Evolutionary conservation across 2,329 filamentous ascomycete species (phyloP), one percentile per base, ranked within the genome.

Genomic region (Colletotrichum orchidophilum): DNA sequence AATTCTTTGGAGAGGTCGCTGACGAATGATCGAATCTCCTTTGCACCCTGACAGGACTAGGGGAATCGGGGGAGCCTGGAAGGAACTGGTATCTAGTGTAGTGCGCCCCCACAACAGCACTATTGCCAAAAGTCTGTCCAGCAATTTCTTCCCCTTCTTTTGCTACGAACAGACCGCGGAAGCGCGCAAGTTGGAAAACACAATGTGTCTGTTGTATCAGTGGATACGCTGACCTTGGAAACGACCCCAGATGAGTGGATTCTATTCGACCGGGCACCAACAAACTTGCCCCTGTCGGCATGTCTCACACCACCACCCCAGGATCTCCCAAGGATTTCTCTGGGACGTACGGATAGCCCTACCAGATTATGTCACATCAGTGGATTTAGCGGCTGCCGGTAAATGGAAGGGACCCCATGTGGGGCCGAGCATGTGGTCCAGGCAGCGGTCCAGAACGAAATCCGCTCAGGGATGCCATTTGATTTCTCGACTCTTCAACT

Each of bases 301-400:
- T 24, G 31, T 24, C 33, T 59, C 57, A 12, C 49, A 54, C 49
- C 60, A 63, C 18, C 50, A n/a, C 15, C 24, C 60, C 15, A 42
- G 18, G 49, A 24, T 27, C 15, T 39, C 24, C 24, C 60, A 63
- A 53, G 60, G 24, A 63, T 53, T 53, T 29, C 11, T 63, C 49
- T 53, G 60, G 60, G 60, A 53, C 60, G 60, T 63, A n/a, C n/a
- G n/a, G n/a, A n/a, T n/a, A 63, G 60, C 60, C 60, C 60, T 63
- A 63, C 49, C 46, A 39, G 60, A 29, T 63, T 63, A 63, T 63
- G 49, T 63, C 60, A 63, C 50, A 39, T 63, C 49, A 53, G 60
- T 42, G 60, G 60, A 11, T 27, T 50, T 21, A 6, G 29, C 31
- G n/a, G 49, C 15, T 63, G 60, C 49, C 60, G 49, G 31, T 54